Evolutionary conservation across 2,329 filamentous ascomycete species (phyloP).

Genomic region (Aspergillus proliferans): DNA sequence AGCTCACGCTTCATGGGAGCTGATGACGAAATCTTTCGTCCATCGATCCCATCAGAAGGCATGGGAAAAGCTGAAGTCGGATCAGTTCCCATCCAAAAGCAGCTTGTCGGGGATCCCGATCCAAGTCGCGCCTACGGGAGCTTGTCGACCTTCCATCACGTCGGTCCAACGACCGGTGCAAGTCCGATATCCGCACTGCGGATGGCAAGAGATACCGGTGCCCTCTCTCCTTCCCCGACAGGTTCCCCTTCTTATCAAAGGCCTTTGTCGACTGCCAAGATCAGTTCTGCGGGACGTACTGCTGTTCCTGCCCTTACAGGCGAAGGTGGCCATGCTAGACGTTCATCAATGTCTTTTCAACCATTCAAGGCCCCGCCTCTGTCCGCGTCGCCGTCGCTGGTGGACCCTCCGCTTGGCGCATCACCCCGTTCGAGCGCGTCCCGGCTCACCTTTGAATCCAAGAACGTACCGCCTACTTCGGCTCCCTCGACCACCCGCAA

Average conservation of each 20-base stretch:
- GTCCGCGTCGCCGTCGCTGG: conserved; percentile 72
- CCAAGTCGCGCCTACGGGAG: conserved; percentile 80
- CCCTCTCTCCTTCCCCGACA: conserved; percentile 45
- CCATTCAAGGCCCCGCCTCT: conserved; percentile 94
- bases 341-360: conserved; percentile 83
- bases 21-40: conserved; percentile 80
- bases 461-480: conserved; percentile 33
- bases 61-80: conserved; percentile 52
- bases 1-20: conserved; percentile 91
- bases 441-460: conserved; percentile 36
- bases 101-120: conserved; percentile 48
- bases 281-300: conserved; percentile 26
- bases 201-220: conserved; percentile 54
- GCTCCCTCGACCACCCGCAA: conserved; percentile 33
- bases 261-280: conserved; percentile 34
- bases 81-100: conserved; percentile 63
- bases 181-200: conserved; percentile 81
- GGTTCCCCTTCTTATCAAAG: conserved; percentile 46
- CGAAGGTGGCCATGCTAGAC: conserved; percentile 52
- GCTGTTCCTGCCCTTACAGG: conserved; percentile 30
- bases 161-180: conserved; percentile 67
- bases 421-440: conserved; percentile 48
- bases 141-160: conserved; percentile 76
- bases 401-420: conserved; percentile 43
- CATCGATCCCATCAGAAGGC: conserved; percentile 60